These are phyloP conservation scores for Botrytis galanthina DNA, from an alignment of 2,329 filamentous ascomycete species.

Conservation along the genomic window DNA sequence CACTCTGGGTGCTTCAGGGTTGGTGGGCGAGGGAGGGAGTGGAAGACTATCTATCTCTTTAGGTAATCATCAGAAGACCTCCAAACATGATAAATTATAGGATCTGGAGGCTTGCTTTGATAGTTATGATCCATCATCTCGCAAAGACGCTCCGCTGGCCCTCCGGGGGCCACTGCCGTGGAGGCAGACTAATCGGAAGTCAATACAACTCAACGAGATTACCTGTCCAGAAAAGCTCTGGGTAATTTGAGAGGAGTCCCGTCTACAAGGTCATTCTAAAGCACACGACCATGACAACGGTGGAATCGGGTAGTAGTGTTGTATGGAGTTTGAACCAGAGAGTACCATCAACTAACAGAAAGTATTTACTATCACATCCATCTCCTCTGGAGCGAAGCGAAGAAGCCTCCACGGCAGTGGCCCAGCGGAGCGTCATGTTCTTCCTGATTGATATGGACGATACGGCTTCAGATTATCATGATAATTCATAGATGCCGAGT, in stretches of 20 bases:
- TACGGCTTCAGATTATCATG: neutral
- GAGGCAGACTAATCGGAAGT: neutral
- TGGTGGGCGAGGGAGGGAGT: neutral
- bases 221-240: too few relatives aligned
- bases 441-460: neutral
- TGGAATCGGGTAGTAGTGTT: too few relatives aligned
- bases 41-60: neutral
- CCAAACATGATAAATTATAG: neutral
- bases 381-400: neutral
- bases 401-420: conserved; percentile 1
- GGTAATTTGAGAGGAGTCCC: neutral
- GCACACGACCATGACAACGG: neutral
- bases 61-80: neutral
- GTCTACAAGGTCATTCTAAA: neutral
- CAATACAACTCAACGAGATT: neutral
- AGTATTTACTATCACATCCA: neutral
- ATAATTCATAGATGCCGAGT: neutral
- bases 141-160: neutral
- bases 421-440: neutral
- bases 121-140: neutral
- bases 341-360: neutral
- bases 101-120: neutral
- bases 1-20: neutral
- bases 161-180: neutral
- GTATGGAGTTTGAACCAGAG: neutral